These are phyloP conservation scores for Hypoxylon lenormandii DNA, from an alignment of 495 filamentous ascomycete species.

Conservation along the genomic window DNA sequence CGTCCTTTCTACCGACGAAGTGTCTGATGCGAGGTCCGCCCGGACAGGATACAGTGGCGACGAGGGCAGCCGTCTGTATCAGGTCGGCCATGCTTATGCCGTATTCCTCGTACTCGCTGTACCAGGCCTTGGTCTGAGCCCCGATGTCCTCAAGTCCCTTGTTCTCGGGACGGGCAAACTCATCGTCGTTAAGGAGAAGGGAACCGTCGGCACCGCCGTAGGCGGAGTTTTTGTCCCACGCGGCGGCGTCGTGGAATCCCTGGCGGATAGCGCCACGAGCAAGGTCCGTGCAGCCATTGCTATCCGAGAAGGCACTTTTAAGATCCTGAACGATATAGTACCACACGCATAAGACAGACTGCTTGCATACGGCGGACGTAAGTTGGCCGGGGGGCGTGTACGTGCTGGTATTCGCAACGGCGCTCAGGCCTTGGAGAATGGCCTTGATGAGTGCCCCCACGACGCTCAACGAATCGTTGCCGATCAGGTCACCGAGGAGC, in stretches of 20 bases:
- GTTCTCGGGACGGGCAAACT: slow-evolving; percentile 50
- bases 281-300: slow-evolving; percentile 44
- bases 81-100: slow-evolving; percentile 58
- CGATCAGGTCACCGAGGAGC: slow-evolving; percentile 55
- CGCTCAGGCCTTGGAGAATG: slow-evolving; percentile 47
- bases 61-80: slow-evolving; percentile 55
- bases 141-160: slow-evolving; percentile 51
- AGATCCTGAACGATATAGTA: slow-evolving; percentile 56
- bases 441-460: slow-evolving; percentile 44
- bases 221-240: slow-evolving; percentile 50
- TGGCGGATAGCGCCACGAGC: slow-evolving; percentile 57
- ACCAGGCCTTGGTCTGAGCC: slow-evolving; percentile 48
- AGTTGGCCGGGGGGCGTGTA: slow-evolving; percentile 45
- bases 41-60: slow-evolving; percentile 55
- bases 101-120: slow-evolving; percentile 47
- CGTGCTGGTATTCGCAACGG: slow-evolving; percentile 34
- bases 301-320: slow-evolving; percentile 45
- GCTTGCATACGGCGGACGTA: slow-evolving; percentile 44
- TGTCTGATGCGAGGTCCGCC: slow-evolving; percentile 54
- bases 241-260: slow-evolving; percentile 57
- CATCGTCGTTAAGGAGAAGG: slow-evolving; percentile 51
- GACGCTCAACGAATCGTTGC: slow-evolving; percentile 29
- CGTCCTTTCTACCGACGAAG: slow-evolving; percentile 53
- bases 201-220: slow-evolving; percentile 58
- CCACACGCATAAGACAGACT: slow-evolving; percentile 60